Percentiles rank a stretch among this genome's conserved stretches.
phyloP scores from a whole-genome alignment of 2,329 filamentous ascomycete species.

The Fusarium bactridioides region DNA sequence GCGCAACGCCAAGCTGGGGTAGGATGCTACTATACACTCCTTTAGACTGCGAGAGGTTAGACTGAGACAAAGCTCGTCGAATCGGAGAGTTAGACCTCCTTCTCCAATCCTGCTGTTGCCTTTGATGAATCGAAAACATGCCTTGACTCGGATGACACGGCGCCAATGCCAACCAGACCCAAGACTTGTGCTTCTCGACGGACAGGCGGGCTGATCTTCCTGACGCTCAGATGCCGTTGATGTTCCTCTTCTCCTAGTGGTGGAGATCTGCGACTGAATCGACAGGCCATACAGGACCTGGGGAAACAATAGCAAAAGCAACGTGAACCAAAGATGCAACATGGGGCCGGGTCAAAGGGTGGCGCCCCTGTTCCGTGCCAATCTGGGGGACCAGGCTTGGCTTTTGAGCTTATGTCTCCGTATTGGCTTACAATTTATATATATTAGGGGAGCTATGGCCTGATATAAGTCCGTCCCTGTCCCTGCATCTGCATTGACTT shows the following conservation, averaged over 20 bases:
- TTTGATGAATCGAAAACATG: constrained; percentile 29
- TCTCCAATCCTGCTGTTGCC: neutral
- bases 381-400: constrained; percentile 30
- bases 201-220: constrained; percentile 36
- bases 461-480: constrained; percentile 31
- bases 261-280: constrained; percentile 32
- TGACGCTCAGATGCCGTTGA: neutral
- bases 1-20: constrained; percentile 18
- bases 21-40: constrained; percentile 4
- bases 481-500: constrained; percentile 16
- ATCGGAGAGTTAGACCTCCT: neutral
- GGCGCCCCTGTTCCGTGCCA: constrained; percentile 37
- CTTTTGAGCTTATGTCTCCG: constrained; percentile 10
- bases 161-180: constrained; percentile 2
- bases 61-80: constrained; percentile 1
- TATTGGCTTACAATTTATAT: neutral
- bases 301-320: constrained; percentile 4
- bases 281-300: neutral
- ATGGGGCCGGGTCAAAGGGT: constrained; percentile 42
- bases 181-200: constrained; percentile 4
- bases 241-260: constrained; percentile 38
- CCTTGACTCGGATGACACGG: constrained; percentile 18
- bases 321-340: constrained; percentile 10
- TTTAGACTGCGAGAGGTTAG: constrained; percentile 17
- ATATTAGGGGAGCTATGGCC: constrained; percentile 32